Evolutionary conservation across 495 filamentous ascomycete species (phyloP).

Genomic region (Lasiosphaeria hispida): DNA sequence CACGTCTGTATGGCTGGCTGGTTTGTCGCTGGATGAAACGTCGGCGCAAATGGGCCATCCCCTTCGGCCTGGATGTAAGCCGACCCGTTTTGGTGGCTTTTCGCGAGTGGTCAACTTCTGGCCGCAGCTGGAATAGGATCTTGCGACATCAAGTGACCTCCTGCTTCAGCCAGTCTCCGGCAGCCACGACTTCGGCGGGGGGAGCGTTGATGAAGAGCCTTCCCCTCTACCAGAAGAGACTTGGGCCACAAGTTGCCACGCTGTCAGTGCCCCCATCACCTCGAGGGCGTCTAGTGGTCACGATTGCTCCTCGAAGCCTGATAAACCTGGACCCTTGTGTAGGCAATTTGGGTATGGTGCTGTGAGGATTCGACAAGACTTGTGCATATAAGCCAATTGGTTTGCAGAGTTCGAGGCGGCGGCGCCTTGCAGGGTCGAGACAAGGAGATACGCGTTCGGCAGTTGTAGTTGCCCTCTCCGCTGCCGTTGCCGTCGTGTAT

Average conservation of each 20-base stretch:
- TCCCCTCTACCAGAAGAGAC: background rate
- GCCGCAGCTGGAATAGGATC: background rate
- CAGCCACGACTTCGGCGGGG: slow-evolving; percentile 19
- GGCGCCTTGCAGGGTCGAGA: background rate
- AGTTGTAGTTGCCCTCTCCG: background rate
- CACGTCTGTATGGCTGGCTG: too few relatives aligned
- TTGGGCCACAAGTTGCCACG: slow-evolving; percentile 12
- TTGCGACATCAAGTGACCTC: slow-evolving; percentile 16
- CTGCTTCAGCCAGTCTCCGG: slow-evolving; percentile 20
- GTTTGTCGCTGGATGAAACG: slow-evolving; percentile 2
- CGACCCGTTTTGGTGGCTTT: background rate
- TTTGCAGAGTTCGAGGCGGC: too few relatives aligned
- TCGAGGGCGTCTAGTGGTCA: too few relatives aligned
- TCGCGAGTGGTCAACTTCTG: background rate
- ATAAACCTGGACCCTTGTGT: too few relatives aligned
- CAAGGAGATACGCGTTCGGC: background rate
- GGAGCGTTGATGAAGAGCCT: background rate
- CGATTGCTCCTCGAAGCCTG: too few relatives aligned
- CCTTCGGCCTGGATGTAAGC: too few relatives aligned
- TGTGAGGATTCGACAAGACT: too few relatives aligned
- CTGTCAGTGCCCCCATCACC: background rate
- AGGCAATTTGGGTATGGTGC: too few relatives aligned
- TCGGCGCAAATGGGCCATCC: background rate
- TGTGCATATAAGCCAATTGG: too few relatives aligned
- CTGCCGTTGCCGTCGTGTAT: background rate